Conservation (phyloP, 768 basidiomycete species). For the Termitomyces sp. region DNA sequence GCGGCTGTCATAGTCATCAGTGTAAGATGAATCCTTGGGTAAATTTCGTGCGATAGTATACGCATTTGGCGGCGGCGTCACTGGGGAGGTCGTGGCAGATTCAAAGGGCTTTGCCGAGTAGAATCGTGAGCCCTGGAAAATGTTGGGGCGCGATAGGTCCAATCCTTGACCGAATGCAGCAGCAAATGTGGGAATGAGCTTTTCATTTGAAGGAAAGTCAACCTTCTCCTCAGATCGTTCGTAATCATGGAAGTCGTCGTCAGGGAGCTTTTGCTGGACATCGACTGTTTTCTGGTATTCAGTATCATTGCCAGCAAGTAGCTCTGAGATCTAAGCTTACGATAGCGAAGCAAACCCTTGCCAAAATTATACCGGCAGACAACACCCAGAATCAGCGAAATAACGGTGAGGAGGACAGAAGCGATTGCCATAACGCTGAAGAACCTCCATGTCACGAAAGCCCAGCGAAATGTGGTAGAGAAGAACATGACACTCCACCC, state of each 20-base stretch:
- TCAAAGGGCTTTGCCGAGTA: conserved; percentile 37
- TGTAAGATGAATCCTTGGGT: conserved; percentile 25
- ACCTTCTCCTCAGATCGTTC: conserved; percentile 52
- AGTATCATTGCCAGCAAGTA: neutral
- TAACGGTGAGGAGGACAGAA: conserved; percentile 51
- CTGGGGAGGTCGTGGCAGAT: conserved; percentile 16
- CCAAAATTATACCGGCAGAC: conserved; percentile 72
- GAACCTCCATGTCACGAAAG: conserved; percentile 68
- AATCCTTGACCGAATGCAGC: conserved; percentile 27
- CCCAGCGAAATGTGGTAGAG: conserved; percentile 70
- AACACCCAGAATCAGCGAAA: conserved; percentile 55
- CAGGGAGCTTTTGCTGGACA: conserved; percentile 43
- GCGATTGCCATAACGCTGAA: conserved; percentile 58
- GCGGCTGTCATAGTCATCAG: conserved; percentile 15
- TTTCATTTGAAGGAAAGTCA: conserved; percentile 51
- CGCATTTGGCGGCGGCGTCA: conserved; percentile 27
- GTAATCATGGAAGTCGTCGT: conserved; percentile 20
- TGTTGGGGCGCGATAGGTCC: conserved; percentile 31
- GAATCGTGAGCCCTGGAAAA: conserved; percentile 42
- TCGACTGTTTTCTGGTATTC: conserved; percentile 37
- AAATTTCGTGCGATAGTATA: conserved; percentile 26
- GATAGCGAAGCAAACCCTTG: conserved; percentile 61
- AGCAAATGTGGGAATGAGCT: conserved; percentile 52
- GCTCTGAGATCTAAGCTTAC: conserved; percentile 36
- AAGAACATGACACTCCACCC: conserved; percentile 74